A percentile compares a stretch with the other conserved stretches of the same genome.
phyloP scores from a whole-genome alignment of 2,329 filamentous ascomycete species.

The Westerdykella ornata region DNA sequence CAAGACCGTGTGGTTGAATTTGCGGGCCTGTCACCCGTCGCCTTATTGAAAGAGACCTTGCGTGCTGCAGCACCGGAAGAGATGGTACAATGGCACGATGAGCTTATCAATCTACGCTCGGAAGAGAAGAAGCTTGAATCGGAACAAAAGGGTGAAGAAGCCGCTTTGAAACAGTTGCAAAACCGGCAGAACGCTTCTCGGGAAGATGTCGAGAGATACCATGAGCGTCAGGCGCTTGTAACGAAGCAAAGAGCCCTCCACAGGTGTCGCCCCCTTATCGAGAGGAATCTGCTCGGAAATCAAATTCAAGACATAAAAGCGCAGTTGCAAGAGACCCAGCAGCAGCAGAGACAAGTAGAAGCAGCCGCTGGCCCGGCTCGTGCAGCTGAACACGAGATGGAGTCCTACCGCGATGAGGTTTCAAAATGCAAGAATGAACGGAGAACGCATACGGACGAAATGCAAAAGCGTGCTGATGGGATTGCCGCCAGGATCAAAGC shows the following conservation, averaged over 20 bases:
- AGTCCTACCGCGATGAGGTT: conserved; percentile 57
- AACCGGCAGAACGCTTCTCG: conserved; percentile 66
- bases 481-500: conserved; percentile 31
- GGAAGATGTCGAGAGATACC: conserved; percentile 74
- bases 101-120: conserved; percentile 63
- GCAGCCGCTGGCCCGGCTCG: conserved; percentile 60
- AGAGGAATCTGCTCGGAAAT: conserved; percentile 53
- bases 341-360: conserved; percentile 56
- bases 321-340: conserved; percentile 49
- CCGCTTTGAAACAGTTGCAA: conserved; percentile 61
- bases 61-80: conserved; percentile 77
- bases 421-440: conserved; percentile 51
- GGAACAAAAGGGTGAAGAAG: conserved; percentile 53
- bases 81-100: conserved; percentile 70
- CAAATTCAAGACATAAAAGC: conserved; percentile 50
- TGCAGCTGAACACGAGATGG: conserved; percentile 61
- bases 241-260: conserved; percentile 59
- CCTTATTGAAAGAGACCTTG: conserved; percentile 78
- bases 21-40: conserved; percentile 71
- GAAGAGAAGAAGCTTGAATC: conserved; percentile 60
- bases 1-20: conserved; percentile 96
- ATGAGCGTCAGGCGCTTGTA: conserved; percentile 65
- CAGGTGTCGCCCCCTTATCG: conserved; percentile 57
- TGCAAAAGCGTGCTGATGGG: conserved; percentile 49
- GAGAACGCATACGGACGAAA: conserved; percentile 47